These are phyloP conservation scores for Mortierella sp. DNA, from an alignment of 371 early-diverging fungal genomes.

Conservation along the genomic window DNA sequence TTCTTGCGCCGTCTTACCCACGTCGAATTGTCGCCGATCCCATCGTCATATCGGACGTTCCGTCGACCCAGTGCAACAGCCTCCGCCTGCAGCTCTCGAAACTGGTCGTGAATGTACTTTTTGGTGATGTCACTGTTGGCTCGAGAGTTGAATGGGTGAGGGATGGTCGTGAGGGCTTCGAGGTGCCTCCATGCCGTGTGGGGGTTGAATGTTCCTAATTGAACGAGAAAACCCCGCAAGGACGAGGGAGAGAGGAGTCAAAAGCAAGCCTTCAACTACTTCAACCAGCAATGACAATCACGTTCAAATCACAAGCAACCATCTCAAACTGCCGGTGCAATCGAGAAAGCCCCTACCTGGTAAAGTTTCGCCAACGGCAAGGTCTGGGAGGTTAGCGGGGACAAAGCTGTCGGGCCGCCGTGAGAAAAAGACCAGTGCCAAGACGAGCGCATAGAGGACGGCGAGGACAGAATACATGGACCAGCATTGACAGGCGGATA, in stretches of 20 bases:
- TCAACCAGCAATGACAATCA: neutral
- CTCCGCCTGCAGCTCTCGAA: slow-evolving; percentile 29
- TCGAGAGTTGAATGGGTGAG: slow-evolving; percentile 49
- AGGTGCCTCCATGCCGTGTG: slow-evolving; percentile 53
- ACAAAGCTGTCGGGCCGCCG: slow-evolving; percentile 32
- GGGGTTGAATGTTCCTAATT: slow-evolving; percentile 35
- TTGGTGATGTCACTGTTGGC: slow-evolving; percentile 44
- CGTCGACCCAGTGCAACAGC: slow-evolving; percentile 40
- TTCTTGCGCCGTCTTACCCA: slow-evolving; percentile 23
- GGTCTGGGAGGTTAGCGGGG: slow-evolving; percentile 27
- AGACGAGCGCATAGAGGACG: slow-evolving; percentile 18
- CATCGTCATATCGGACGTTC: slow-evolving; percentile 47
- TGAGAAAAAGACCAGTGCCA: slow-evolving; percentile 26
- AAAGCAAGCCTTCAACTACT: no score
- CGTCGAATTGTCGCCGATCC: slow-evolving; percentile 18
- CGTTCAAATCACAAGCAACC: no score
- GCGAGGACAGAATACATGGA: slow-evolving; percentile 32
- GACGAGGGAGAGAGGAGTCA: neutral
- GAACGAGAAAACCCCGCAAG: slow-evolving; percentile 1
- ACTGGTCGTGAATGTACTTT: slow-evolving; percentile 38
- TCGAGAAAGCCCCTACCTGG: slow-evolving; percentile 34
- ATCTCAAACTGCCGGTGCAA: no score
- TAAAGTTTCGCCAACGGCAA: slow-evolving; percentile 25
- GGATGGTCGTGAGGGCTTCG: slow-evolving; percentile 30
- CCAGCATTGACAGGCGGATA: slow-evolving; percentile 30